Percentiles rank a stretch among this genome's conserved stretches.
phyloP scores from a whole-genome alignment of 2,329 filamentous ascomycete genomes.

The Exophiala viscosa region DNA sequence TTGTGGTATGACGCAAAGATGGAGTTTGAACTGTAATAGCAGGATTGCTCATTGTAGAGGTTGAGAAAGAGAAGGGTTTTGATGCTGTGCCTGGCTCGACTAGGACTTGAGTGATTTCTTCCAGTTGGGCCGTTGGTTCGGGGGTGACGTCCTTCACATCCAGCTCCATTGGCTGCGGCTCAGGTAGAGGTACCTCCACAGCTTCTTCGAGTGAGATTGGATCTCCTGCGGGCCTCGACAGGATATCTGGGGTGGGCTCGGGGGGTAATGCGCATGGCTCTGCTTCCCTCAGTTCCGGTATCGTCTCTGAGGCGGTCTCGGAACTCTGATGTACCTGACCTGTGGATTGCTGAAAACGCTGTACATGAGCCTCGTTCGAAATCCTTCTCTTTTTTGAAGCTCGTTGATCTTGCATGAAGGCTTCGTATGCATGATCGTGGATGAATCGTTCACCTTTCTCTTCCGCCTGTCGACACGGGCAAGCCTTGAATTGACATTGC shows the following conservation, averaged over 20 bases:
- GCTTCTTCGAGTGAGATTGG: constrained; percentile 21
- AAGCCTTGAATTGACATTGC: constrained; percentile 48
- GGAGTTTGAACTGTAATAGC: constrained; percentile 1
- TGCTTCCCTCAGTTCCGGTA: background rate
- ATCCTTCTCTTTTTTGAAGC: constrained; percentile 22
- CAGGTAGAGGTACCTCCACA: constrained; percentile 23
- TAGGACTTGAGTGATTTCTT: constrained; percentile 29
- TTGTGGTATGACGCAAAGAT: constrained; percentile 12
- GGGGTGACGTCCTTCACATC: constrained; percentile 12
- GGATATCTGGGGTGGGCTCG: constrained; percentile 8
- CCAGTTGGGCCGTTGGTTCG: constrained; percentile 25
- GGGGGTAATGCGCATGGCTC: constrained; percentile 9
- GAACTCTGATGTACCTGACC: background rate
- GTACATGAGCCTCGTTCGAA: constrained; percentile 2
- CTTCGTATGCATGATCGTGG: constrained; percentile 37
- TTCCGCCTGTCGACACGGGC: constrained; percentile 47
- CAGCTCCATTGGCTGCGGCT: constrained; percentile 21
- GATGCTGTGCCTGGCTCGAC: constrained; percentile 23
- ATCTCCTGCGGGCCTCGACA: background rate
- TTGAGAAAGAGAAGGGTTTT: constrained; percentile 26
- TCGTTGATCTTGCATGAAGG: constrained; percentile 15
- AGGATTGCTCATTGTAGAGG: constrained; percentile 21
- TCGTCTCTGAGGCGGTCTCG: background rate
- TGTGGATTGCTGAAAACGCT: background rate
- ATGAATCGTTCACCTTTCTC: constrained; percentile 38